Evolutionary conservation across 768 basidiomycete genomes (phyloP), one percentile per base, ranked within the genome.

Genomic region (Lactarius evosmus): DNA sequence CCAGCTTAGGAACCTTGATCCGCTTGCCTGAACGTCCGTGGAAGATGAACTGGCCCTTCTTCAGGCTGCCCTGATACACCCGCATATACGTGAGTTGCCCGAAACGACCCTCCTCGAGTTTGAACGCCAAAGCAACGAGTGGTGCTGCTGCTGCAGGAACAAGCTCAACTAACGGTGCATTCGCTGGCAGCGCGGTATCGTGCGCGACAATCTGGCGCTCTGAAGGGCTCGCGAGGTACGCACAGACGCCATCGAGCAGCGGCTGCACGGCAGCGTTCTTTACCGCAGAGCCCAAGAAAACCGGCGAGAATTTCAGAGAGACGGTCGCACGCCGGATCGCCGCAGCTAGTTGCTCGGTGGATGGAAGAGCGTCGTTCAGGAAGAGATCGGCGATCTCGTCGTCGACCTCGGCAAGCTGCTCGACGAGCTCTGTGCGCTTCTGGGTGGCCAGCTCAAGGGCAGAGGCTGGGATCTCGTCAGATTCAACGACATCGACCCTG

Each of bases 71-170:
- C 74, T 98, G 97, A 71, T 99, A 99, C 60, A 99, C 91, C 22
- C 97, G 82, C 86, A 99, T 95, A 75, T 99, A 99, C 0, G 97
- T 99, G 72, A 99, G 77, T 75, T 99, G 97, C 11, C 97, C 97
- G 72, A 92, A 99, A 27, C 92, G 83, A 4, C 96, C 95, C 78
- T 99, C 97, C 75, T 99, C 97, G 51, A 99, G 80, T 79, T 99
- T 99, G 84, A 99, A 99, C 14, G 97, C 97, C 56, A 99, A 79
- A 8, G 91, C 95, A 63, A 99, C 90, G 32, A 98, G 80, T 4
- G 95, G 93, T 0, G 92, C 92, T 32, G 85, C 82, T 0, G 91
- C 85, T 8, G 95, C 95, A 33, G 95, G 94, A 9, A 81, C 79
- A 19, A 98, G 83, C 0, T 86, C 81, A 7, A 97, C 85, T 19